Conservation (phyloP, 495 filamentous ascomycete genomes). For the Tuber microsphaerosporum region DNA sequence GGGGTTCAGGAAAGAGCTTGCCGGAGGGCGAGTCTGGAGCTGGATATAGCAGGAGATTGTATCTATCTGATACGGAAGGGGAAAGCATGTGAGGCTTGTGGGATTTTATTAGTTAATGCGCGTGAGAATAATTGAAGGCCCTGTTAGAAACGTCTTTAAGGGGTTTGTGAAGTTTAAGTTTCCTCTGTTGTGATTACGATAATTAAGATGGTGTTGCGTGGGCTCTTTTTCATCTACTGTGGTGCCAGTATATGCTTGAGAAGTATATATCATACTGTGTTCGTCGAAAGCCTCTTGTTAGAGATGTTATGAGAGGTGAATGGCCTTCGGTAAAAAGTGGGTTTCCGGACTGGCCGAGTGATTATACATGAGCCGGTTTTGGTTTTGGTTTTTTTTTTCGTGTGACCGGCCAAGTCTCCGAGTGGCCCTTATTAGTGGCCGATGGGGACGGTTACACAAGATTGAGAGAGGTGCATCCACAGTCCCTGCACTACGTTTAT, state of each 20-base stretch:
- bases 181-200: not conserved
- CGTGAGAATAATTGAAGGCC: not conserved
- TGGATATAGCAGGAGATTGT: not conserved
- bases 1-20: not conserved
- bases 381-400: not conserved
- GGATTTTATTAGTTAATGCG: not conserved
- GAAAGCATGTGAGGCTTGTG: not conserved
- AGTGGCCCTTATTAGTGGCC: not conserved
- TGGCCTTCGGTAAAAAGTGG: not conserved
- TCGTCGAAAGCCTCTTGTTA: not conserved
- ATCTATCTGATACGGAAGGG: not conserved
- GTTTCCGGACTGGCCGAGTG: not conserved
- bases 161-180: not conserved
- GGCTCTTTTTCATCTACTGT: not conserved
- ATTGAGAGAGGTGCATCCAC: not conserved
- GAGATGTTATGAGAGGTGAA: not conserved
- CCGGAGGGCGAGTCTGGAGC: not conserved
- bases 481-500: too few relatives aligned
- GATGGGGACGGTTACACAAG: not conserved
- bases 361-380: not conserved
- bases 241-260: not conserved
- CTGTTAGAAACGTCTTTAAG: not conserved
- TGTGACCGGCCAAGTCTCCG: not conserved
- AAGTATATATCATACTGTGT: not conserved
- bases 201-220: not conserved